Base-by-base conservation (phyloP, 1,284 basidiomycete species). In the Vanrija sp. region DNA sequence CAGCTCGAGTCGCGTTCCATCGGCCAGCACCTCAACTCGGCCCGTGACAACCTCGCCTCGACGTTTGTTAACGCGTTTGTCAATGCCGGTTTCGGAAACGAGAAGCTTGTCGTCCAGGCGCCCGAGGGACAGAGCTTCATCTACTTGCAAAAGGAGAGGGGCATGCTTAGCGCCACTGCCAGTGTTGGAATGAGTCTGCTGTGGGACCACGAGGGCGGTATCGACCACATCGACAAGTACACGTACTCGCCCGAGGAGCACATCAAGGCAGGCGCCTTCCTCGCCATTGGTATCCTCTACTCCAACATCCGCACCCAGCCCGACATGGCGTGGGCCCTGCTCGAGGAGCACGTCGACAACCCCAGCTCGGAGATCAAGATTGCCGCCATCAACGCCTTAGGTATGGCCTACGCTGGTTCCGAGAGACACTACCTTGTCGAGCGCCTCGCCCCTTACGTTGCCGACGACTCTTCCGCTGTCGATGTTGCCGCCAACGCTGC, bases 31-130 rank as follows among this genome's bases (percentile, higher is more conserved):
- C 85, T 96, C 48, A 94, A 98, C 71, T 98, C 94, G 14, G 95
- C 95, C 15, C 83, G 90, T 57, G 93, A 87, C 51, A 98, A 98
- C 75, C 78, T 98, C 51, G 95, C 96, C 2, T 89, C 92, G 8
- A 96, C 94, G 2, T 98, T 98, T 65, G 96, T 99, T 60, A 98
- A 99, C 69, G 96, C 93, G 1, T 98, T 98, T 63, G 96, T 98
- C 54, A 99, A 99, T 67, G 95, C 94, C 38, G 96, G 96, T 0
- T 98, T 96, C 69, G 94, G 94, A 18, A 99, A 99, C 72, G 96
- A 99, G 73, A 97, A 96, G 75, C 83, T 99, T 53, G 94, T 99
- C 87, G 93, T 95, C 5, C 87, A 88, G 66, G 94, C 94, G 1
- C 88, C 92, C 54, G 94, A 97, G 69, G 95, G 95, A 20, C 89